A percentile compares a stretch with the other conserved stretches of the same genome.
phyloP scores from a whole-genome alignment of 345 rosid genomes.

The Mangifera indica region DNA sequence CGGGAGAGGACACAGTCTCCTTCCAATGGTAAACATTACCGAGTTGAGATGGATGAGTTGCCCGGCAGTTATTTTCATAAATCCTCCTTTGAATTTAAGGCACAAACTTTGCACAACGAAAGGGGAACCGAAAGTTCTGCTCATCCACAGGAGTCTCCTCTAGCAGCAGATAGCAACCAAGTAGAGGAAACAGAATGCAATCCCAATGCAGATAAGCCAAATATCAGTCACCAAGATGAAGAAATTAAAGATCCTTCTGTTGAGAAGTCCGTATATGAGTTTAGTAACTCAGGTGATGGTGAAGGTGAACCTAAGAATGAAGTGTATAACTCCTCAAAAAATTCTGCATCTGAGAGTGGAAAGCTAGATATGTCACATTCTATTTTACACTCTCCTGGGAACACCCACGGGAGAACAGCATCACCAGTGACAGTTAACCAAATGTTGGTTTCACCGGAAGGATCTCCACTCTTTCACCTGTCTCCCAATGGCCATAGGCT shows the following conservation, averaged over 20 bases:
- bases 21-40: conserved; percentile 12
- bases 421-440: not conserved
- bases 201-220: conserved; percentile 3
- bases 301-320: conserved; percentile 11
- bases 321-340: not conserved
- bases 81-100: conserved; percentile 23
- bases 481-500: conserved; percentile 3
- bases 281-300: not conserved
- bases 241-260: not conserved
- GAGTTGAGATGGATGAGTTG: conserved; percentile 33
- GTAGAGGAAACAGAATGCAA: conserved; percentile 6
- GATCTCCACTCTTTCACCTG: not conserved
- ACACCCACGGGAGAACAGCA: not conserved
- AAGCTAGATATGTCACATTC: conserved; percentile 12
- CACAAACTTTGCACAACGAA: conserved; percentile 19
- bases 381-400: conserved; percentile 10
- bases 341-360: conserved; percentile 7
- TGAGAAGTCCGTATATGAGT: not conserved
- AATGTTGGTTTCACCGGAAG: conserved; percentile 13
- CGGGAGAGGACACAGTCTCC: conserved; percentile 10
- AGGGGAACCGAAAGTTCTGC: conserved; percentile 29
- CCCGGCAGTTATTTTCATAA: conserved; percentile 26
- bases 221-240: not conserved
- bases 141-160: conserved; percentile 28
- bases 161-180: conserved; percentile 11